Base-by-base conservation (phyloP, 345 rosid species). In the Eucalyptus caleyi region DNA sequence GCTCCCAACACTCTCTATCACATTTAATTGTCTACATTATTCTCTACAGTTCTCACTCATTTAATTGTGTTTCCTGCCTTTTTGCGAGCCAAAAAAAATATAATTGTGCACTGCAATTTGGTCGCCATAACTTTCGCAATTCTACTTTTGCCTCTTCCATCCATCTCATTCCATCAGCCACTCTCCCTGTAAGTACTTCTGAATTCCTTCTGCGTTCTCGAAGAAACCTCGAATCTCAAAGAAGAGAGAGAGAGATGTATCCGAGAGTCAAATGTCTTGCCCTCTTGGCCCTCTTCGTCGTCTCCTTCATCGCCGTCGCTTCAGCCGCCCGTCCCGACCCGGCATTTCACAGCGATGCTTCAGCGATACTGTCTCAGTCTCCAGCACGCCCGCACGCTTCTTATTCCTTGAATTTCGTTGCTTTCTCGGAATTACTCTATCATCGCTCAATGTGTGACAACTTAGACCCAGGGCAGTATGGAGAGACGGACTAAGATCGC, bases 391-490 rank as follows among this genome's bases (percentile, higher is more conserved):
- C 13, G 7, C 44, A 9, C 26, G 26, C 82, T 34, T 72, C 45
- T 72, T 19, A 26, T 72, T 32, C 44, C 44, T 69, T 4, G 45
- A 72, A 5, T 37, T 67, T 16, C 59, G 23, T 32, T 67, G 42
- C 80, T 67, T 16, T 18, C 44, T 72, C 1, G 8, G 26, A 19
- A 3, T 37, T 4, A 34, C 13, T 72, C 44, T 11, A 69, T 53
- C 83, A 72, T 72, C 2, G 5, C 83, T 42, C 13, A 19, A 37
- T 72, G 2, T 11, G 50, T 47, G 50, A 47, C 14, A 1, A 47
- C 50, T 2, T 1, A 11, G 1, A 47, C 50, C 2, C 5, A 1
- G 2, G 50, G 1, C 0, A 47, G 50, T 47, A 47, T 4, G 50
- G 50, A 47, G 50, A 47, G 50, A 47, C 1, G 50, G 14, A 47